Base-by-base conservation (phyloP, 2,329 filamentous ascomycete species). In the Ascochyta lentis region DNA sequence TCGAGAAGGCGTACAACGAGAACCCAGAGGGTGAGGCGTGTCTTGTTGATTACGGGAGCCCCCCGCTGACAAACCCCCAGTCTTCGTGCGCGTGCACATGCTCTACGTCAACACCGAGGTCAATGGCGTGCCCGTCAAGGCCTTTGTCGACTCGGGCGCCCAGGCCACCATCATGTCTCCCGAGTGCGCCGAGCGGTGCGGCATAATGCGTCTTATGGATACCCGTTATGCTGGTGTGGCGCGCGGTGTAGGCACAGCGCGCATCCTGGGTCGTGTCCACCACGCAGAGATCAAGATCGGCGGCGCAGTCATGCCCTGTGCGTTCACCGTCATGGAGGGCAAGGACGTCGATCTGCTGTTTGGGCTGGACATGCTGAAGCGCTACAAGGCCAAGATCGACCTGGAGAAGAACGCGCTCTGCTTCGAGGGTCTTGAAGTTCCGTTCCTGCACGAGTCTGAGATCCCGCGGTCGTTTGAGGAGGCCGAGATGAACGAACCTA, bases 91-190 rank as follows among this genome's bases (percentile, higher is more conserved):
- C 66, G 95, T 99, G 37, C 92, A 94, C 66, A 95, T 99, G 88
- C 86, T 99, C 43, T 99, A 99, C 77, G 90, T 98, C 65, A 88
- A 96, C 71, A 93, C 96, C 58, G 91, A 96, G 74, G 95, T 99
- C 67, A 99, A 99, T 76, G 89, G 91, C 12, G 85, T 91, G 66
- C 91, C 90, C 54, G 89, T 99, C 68, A 98, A 97, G 80, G 95
- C 94, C 3, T 89, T 99, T 65, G 95, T 99, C 57, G 95, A 99
- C 76, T 98, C 95, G 2, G 95, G 95, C 58, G 95, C 95, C 23
- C 95, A 99, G 79, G 92, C 94, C 24, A 99, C 95, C 47, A 97
- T 99, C 80, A 99, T 99, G 95, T 98, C 94, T 5, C 95, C 95
- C 5, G 83, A 87, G 23, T 97, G 92, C 71, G 95, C 95, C 24